Conservation (phyloP, 306 rosid genomes). For the Rubus parviflorus region DNA sequence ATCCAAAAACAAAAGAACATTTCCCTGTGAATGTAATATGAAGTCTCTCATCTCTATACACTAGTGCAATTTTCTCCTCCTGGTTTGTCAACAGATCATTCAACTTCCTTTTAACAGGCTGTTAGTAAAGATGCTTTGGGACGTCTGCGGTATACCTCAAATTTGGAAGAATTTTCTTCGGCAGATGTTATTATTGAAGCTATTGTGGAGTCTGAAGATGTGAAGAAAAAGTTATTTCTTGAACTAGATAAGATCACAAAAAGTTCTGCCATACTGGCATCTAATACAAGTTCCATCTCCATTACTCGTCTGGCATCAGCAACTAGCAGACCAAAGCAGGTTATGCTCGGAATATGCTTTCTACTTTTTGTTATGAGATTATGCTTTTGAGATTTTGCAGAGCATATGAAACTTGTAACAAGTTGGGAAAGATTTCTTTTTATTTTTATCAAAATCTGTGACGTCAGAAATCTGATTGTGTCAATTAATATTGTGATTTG, state of each 20-base stretch:
- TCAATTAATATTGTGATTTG: conserved; percentile 17
- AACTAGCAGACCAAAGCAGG: conserved; percentile 71
- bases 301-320: conserved; percentile 80
- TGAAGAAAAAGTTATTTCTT: conserved; percentile 60
- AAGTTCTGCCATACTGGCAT: conserved; percentile 74
- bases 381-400: background rate
- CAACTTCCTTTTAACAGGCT: conserved; percentile 28
- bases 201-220: conserved; percentile 82
- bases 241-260: conserved; percentile 62
- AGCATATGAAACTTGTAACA: background rate
- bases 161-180: conserved; percentile 53
- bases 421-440: background rate
- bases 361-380: conserved; percentile 6
- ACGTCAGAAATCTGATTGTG: background rate
- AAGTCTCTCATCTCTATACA: background rate
- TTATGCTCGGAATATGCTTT: conserved; percentile 24
- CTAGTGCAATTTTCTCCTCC: background rate
- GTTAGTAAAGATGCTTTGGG: conserved; percentile 41
- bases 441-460: background rate
- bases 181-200: conserved; percentile 83
- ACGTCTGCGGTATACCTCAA: conserved; percentile 49
- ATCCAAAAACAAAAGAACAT: background rate
- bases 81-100: background rate
- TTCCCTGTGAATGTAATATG: background rate
- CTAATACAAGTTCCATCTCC: conserved; percentile 94